Percentiles rank a stretch among this genome's conserved stretches.
These are phyloP conservation scores for Fusarium tjaetaba DNA, from an alignment of 2,329 filamentous ascomycete genomes.

Conservation along the genomic window DNA sequence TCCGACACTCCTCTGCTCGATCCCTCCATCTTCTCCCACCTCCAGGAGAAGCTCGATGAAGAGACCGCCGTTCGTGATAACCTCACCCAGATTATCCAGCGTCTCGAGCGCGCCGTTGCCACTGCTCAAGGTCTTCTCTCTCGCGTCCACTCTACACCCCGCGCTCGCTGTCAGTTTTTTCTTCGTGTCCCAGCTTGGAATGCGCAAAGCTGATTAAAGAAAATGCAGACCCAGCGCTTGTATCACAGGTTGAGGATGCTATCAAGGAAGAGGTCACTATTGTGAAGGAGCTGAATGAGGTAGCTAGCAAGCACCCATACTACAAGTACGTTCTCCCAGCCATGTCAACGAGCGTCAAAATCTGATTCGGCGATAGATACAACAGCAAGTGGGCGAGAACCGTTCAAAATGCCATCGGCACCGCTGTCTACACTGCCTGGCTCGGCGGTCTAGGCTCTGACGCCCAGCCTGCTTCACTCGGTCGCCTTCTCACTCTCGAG, in stretches of 20 bases:
- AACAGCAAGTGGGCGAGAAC: conserved; percentile 87
- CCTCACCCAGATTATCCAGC: conserved; percentile 82
- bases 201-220: not conserved
- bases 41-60: conserved; percentile 90
- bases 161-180: conserved; percentile 59
- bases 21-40: conserved; percentile 83
- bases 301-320: conserved; percentile 89
- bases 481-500: conserved; percentile 84
- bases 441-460: conserved; percentile 75
- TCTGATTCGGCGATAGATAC: conserved; percentile 60
- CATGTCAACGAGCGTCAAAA: not conserved
- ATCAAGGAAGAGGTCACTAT: conserved; percentile 78
- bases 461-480: conserved; percentile 63
- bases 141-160: conserved; percentile 87
- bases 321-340: conserved; percentile 75
- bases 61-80: conserved; percentile 85
- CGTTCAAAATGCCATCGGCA: conserved; percentile 79
- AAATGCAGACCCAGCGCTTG: conserved; percentile 67
- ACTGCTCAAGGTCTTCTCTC: conserved; percentile 86
- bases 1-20: conserved; percentile 63
- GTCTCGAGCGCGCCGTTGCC: conserved; percentile 84
- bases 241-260: conserved; percentile 75
- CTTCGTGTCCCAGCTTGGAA: not conserved
- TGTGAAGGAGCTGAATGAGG: conserved; percentile 73
- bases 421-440: conserved; percentile 72